Percentiles rank a stretch among this genome's conserved stretches.
These are phyloP conservation scores for Xylariaceae sp. DNA, from an alignment of 2,329 filamentous ascomycete species.

Conservation along the genomic window DNA sequence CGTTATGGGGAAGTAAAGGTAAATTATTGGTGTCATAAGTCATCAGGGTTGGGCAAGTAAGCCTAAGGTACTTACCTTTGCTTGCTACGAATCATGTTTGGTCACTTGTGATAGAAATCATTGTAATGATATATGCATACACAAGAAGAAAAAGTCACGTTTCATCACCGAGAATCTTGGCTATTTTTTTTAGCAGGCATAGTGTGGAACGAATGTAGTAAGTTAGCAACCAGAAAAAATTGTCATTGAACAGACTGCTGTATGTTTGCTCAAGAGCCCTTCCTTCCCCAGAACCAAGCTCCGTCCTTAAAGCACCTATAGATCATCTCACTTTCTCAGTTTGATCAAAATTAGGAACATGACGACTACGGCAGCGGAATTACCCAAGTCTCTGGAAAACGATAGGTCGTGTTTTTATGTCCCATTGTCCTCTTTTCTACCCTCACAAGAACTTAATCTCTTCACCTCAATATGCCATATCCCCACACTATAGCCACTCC, in stretches of 20 bases:
- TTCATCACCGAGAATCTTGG: neutral
- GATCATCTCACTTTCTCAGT: too few species aligned
- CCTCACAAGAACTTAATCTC: conserved; percentile 28
- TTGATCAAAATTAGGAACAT: too few species aligned
- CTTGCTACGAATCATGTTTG: too few species aligned
- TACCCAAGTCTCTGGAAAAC: conserved; percentile 25
- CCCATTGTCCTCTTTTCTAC: conserved; percentile 36
- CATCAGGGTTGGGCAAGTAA: too few species aligned
- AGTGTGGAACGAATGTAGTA: neutral
- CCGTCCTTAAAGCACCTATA: too few species aligned
- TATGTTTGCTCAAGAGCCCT: neutral
- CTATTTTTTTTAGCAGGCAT: neutral
- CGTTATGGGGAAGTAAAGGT: too few species aligned
- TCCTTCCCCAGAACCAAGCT: too few species aligned
- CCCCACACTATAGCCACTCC: conserved; percentile 31
- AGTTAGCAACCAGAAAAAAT: neutral
- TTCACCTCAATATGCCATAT: conserved; percentile 30
- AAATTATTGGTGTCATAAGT: too few species aligned
- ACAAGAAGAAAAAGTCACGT: conserved; percentile 8
- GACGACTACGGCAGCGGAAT: too few species aligned
- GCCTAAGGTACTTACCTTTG: conserved; percentile 1
- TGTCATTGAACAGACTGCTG: neutral
- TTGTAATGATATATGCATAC: conserved; percentile 29
- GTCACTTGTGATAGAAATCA: conserved; percentile 3
- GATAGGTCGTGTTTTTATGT: conserved; percentile 27